Evolutionary conservation across 305 asterid species (phyloP).

Genomic region (Vinca major): DNA sequence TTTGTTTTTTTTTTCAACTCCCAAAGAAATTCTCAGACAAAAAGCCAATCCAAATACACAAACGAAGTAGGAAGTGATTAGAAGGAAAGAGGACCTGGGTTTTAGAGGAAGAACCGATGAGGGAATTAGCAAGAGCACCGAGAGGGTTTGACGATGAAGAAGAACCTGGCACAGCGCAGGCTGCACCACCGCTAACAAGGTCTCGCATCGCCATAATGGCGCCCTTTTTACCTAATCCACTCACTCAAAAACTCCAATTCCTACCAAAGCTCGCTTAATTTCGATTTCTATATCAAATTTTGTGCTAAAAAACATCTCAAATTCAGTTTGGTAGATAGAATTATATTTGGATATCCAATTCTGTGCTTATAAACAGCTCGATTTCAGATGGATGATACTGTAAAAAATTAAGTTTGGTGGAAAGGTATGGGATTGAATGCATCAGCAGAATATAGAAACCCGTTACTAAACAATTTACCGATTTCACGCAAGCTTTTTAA

Average conservation of each 20-base stretch:
- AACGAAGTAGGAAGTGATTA: not conserved
- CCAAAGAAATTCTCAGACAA: too few species aligned
- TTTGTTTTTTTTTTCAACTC: too few species aligned
- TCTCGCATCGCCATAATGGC: constrained; percentile 80
- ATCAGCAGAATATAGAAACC: too few species aligned
- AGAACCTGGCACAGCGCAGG: constrained; percentile 82
- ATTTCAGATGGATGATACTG: too few species aligned
- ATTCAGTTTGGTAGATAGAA: too few species aligned
- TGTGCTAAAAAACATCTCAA: too few species aligned
- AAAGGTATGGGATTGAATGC: too few species aligned
- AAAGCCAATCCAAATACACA: not conserved
- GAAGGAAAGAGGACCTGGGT: constrained; percentile 46
- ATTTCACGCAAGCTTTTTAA: too few species aligned
- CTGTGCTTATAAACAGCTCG: too few species aligned
- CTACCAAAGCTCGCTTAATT: not conserved
- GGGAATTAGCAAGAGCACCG: constrained; percentile 80
- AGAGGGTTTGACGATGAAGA: constrained; percentile 83
- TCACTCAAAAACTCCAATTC: not conserved
- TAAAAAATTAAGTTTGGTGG: too few species aligned
- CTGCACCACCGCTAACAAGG: constrained; percentile 73
- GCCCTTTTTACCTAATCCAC: not conserved
- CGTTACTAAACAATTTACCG: too few species aligned
- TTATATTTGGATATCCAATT: too few species aligned
- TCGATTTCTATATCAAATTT: not conserved
- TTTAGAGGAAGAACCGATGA: constrained; percentile 87